Base-by-base conservation (phyloP, 2,329 filamentous ascomycete species). In the Aplosporella prunicola region DNA sequence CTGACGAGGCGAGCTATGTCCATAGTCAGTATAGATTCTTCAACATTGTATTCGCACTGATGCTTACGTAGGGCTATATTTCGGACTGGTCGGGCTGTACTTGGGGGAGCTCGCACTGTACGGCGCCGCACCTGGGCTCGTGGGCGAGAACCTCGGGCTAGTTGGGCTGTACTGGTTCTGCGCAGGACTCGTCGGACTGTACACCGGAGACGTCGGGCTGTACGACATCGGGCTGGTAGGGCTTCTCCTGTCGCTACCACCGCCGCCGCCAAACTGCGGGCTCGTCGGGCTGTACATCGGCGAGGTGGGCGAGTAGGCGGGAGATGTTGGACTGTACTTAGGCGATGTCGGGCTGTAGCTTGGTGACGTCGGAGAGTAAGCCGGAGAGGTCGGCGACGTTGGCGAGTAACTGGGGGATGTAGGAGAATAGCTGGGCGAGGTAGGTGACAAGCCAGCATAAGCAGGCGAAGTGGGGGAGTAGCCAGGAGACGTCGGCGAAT, bases 401-500 rank as follows among this genome's bases (percentile, higher is more conserved):
- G 74, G 72, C 36, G 69, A 74, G 56, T 76, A 78, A 42, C 68
- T 71, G 9, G 74, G 74, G 28, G 72, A 76, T 0, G 72, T 75
- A 14, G 56, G 60, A 30, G 58, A 63, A 46, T 63, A 65, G 25
- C 56, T 56, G 9, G 74, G 73, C 11, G 72, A 76, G 1, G 64
- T 64, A 1, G 63, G 61, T n/a, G 49, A 52, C 3, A 53, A 52
- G 7, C 55, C 53, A n/a, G 55, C 57, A 50, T 72, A 75, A 44
- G 66, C 72, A 28, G 73, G 74, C 38, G 71, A 76, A 5, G 69
- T 74, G 22, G 72, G 61, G 16, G 52, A 57, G 42, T 62, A 76
- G 20, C 52, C 51, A 31, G 63, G 73, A 11, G 83, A 91, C 1
- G 83, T 85, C 3, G 84, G 83, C 27, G 82, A 85, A 61, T 86